Percentiles rank a stretch among this genome's conserved stretches.
Evolutionary conservation across 805 yeast species (phyloP).

Genomic region (Candida tibetensis): DNA sequence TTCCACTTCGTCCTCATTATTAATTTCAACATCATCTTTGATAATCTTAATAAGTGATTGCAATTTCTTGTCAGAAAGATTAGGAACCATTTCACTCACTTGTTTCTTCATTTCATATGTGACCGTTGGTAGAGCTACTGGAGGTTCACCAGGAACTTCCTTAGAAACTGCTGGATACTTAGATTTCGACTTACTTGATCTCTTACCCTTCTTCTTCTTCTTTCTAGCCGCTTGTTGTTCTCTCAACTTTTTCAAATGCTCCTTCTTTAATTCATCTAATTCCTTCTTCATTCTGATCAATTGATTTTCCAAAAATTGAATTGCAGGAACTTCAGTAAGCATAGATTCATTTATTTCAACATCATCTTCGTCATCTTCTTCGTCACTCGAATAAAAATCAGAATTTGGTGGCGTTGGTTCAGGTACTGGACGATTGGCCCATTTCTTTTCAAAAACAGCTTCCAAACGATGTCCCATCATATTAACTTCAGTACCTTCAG

Average conservation of each 20-base stretch:
- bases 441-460: constrained; percentile 77
- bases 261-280: constrained; percentile 75
- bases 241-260: constrained; percentile 63
- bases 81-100: constrained; percentile 79
- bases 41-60: constrained; percentile 83
- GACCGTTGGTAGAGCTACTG: constrained; percentile 40
- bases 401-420: constrained; percentile 70
- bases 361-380: constrained; percentile 42
- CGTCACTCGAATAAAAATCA: constrained; percentile 26
- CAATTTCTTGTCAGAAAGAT: constrained; percentile 73
- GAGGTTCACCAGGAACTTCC: constrained; percentile 21
- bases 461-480: constrained; percentile 93
- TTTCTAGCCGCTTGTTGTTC: constrained; percentile 58
- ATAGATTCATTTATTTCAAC: constrained; percentile 53
- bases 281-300: constrained; percentile 81
- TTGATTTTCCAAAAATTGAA: constrained; percentile 84
- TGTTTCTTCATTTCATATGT: constrained; percentile 97
- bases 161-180: constrained; percentile 9
- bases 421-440: constrained; percentile 65
- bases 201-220: constrained; percentile 41
- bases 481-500: constrained; percentile 95
- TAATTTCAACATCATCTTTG: constrained; percentile 56
- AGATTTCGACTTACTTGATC: constrained; percentile 16
- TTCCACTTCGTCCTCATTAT: constrained; percentile 87
- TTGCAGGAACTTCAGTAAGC: constrained; percentile 80